These are phyloP conservation scores for Terana coerulea DNA, from an alignment of 768 basidiomycete species.

Conservation along the genomic window DNA sequence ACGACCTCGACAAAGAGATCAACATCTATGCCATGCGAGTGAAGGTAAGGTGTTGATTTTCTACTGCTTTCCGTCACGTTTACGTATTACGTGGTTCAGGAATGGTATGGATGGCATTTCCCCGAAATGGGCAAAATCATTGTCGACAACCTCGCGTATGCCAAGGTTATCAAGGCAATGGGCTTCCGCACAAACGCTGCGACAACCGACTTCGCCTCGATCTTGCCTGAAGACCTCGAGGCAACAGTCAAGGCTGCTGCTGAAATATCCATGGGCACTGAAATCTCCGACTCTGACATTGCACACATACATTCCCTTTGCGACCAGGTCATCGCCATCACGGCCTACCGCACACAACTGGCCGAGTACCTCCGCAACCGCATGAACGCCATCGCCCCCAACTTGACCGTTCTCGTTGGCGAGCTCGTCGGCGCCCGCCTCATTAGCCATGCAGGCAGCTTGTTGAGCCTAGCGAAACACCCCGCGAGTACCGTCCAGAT, in stretches of 20 bases:
- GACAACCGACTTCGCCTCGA: slow-evolving; percentile 77
- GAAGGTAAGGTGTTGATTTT: slow-evolving; percentile 59
- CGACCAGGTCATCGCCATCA: slow-evolving; percentile 97
- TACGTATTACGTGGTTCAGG: slow-evolving; percentile 43
- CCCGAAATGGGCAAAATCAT: slow-evolving; percentile 99
- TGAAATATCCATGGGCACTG: slow-evolving; percentile 99
- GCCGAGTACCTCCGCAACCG: slow-evolving; percentile 96
- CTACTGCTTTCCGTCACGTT: not conserved
- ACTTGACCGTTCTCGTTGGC: slow-evolving; percentile 82
- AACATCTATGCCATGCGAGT: slow-evolving; percentile 99
- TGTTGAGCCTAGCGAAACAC: slow-evolving; percentile 69
- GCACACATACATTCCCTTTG: slow-evolving; percentile 95
- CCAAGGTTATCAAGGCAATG: slow-evolving; percentile 90
- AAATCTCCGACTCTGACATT: slow-evolving; percentile 96
- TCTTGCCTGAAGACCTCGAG: slow-evolving; percentile 97
- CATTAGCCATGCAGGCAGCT: slow-evolving; percentile 71
- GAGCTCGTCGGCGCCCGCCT: slow-evolving; percentile 74
- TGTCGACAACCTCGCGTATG: slow-evolving; percentile 94
- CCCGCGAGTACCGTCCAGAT: slow-evolving; percentile 79
- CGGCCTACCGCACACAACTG: slow-evolving; percentile 90
- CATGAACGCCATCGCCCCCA: slow-evolving; percentile 98
- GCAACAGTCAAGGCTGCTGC: slow-evolving; percentile 92
- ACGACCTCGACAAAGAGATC: slow-evolving; percentile 99
- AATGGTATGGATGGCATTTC: slow-evolving; percentile 99
- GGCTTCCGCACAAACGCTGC: slow-evolving; percentile 96